Conservation (phyloP, 2,329 filamentous ascomycete species). For the Diaporthe citrichinensis region DNA sequence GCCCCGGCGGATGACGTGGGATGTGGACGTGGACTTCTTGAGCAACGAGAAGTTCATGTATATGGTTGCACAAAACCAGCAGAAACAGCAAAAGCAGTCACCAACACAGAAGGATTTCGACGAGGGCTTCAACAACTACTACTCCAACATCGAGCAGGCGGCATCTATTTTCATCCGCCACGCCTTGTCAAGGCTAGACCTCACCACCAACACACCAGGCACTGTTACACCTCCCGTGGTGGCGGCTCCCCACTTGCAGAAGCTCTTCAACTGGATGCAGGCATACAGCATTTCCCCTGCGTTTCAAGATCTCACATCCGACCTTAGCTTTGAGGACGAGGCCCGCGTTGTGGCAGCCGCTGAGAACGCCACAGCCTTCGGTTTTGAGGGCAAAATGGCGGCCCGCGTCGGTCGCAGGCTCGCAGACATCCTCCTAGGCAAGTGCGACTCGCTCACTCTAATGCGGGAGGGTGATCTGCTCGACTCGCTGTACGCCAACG, state of each 20-base stretch:
- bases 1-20: slow-evolving; percentile 39
- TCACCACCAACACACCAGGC: neutral
- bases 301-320: neutral
- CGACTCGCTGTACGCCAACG: slow-evolving; percentile 26
- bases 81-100: neutral
- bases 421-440: slow-evolving; percentile 30
- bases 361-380: neutral
- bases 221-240: slow-evolving; percentile 5
- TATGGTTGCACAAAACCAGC: neutral
- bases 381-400: slow-evolving; percentile 34
- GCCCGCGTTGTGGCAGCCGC: slow-evolving; percentile 30
- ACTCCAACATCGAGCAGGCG: slow-evolving; percentile 25
- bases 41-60: slow-evolving; percentile 19
- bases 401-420: slow-evolving; percentile 34
- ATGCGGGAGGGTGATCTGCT: slow-evolving; percentile 23
- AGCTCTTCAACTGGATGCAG: slow-evolving; percentile 39
- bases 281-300: slow-evolving; percentile 29
- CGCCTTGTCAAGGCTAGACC: slow-evolving; percentile 1
- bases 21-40: slow-evolving; percentile 36
- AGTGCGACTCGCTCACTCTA: slow-evolving; percentile 35
- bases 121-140: neutral
- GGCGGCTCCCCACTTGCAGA: slow-evolving; percentile 31
- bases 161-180: slow-evolving; percentile 39
- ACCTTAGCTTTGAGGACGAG: slow-evolving; percentile 30
- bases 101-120: neutral